A percentile compares a stretch with the other conserved stretches of the same genome.
These are phyloP conservation scores for Fusarium brevicatenulatum DNA, from an alignment of 2,329 filamentous ascomycete genomes.

Conservation along the genomic window DNA sequence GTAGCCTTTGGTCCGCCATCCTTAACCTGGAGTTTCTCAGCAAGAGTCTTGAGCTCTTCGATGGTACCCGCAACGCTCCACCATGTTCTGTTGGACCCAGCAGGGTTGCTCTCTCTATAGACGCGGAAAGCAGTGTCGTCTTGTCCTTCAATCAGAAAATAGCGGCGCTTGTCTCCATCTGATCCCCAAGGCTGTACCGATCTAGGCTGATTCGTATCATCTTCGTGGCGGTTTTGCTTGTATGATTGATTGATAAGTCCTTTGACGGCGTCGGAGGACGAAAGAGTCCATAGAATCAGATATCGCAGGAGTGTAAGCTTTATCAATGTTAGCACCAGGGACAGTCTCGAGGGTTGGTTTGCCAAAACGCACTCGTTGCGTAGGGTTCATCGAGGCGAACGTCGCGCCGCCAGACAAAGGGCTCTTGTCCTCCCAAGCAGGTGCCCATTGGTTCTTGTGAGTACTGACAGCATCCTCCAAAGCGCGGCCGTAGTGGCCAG, in stretches of 20 bases:
- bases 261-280: constrained; percentile 86
- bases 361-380: constrained; percentile 74
- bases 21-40: constrained; percentile 77
- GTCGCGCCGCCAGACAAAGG: constrained; percentile 82
- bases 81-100: constrained; percentile 81
- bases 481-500: constrained; percentile 91
- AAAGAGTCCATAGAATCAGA: constrained; percentile 87
- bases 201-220: constrained; percentile 83
- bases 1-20: constrained; percentile 86
- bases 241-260: constrained; percentile 86
- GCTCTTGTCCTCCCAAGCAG: constrained; percentile 82
- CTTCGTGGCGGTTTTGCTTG: constrained; percentile 85
- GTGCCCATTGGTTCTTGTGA: constrained; percentile 89
- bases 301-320: constrained; percentile 86
- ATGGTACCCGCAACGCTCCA: constrained; percentile 92
- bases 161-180: constrained; percentile 90
- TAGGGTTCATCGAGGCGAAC: constrained; percentile 84
- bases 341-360: not conserved
- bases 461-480: constrained; percentile 91
- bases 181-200: constrained; percentile 92
- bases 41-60: constrained; percentile 81
- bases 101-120: constrained; percentile 91
- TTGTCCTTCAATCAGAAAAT: constrained; percentile 91
- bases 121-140: constrained; percentile 95
- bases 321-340: constrained; percentile 4